Evolutionary conservation across 768 basidiomycete genomes (phyloP).

Genomic region (Pleurotus cornucopiae): DNA sequence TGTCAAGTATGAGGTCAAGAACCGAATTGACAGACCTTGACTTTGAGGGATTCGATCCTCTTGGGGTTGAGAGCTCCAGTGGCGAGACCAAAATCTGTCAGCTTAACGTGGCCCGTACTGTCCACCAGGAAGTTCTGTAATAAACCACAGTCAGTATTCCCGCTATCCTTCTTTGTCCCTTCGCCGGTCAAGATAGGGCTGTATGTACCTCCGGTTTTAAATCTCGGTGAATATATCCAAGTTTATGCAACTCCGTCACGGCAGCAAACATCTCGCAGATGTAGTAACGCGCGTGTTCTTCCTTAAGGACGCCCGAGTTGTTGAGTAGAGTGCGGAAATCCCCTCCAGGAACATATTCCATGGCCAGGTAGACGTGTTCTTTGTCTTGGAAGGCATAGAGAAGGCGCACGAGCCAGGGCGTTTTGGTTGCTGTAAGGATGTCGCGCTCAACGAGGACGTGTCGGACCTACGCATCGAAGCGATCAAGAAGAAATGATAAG

Average conservation of each 20-base stretch:
- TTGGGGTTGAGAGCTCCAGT: slow-evolving; percentile 94
- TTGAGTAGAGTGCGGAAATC: slow-evolving; percentile 97
- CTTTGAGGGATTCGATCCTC: slow-evolving; percentile 90
- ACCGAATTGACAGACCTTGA: slow-evolving; percentile 55
- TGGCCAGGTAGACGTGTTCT: slow-evolving; percentile 89
- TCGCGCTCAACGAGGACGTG: slow-evolving; percentile 98
- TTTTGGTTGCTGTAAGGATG: slow-evolving; percentile 95
- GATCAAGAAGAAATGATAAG: neutral
- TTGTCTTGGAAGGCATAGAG: slow-evolving; percentile 97
- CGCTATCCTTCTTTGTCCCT: too few species aligned
- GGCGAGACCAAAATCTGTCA: slow-evolving; percentile 96
- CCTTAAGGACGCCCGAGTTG: slow-evolving; percentile 96
- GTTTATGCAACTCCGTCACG: slow-evolving; percentile 91
- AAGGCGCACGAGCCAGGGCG: slow-evolving; percentile 92
- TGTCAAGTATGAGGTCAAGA: neutral
- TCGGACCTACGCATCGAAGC: slow-evolving; percentile 59
- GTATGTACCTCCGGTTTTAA: slow-evolving; percentile 87
- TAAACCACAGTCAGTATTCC: neutral
- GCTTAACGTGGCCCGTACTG: slow-evolving; percentile 91
- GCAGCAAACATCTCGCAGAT: slow-evolving; percentile 97
- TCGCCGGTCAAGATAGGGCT: neutral
- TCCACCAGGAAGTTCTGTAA: slow-evolving; percentile 94
- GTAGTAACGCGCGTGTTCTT: slow-evolving; percentile 95
- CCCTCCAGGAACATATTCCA: slow-evolving; percentile 99
- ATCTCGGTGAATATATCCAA: slow-evolving; percentile 98